Base-by-base conservation (phyloP, 345 rosid genomes). In the Pugionium cornutum region DNA sequence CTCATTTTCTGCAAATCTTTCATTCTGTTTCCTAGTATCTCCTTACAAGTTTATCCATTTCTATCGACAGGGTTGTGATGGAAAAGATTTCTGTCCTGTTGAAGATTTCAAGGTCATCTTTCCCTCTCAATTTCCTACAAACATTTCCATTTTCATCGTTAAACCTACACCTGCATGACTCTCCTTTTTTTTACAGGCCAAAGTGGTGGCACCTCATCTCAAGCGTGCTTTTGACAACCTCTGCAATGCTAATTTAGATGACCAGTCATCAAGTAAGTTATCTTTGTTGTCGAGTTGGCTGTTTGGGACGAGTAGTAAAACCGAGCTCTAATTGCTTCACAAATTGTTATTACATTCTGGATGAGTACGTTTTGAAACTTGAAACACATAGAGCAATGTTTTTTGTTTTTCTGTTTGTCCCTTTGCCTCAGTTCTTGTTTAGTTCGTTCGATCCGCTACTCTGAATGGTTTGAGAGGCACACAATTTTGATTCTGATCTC, bases 81-180 rank as follows among this genome's bases (percentile, higher is more conserved):
- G 83, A 68, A 73, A 84, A 49, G 90, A 84, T 66, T 72, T 85
- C 37, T 94, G 97, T 57, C 84, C 95, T 32, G 85, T 90, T 53
- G 88, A 85, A 71, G 87, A 75, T 78, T 94, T 94, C 58, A 85
- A 90, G 99, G 99, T 90, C 79, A 49, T 53, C 29, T 30, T 53
- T 41, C 3, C 45, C 47, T 44, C 45, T 26, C 28, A 34, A 1
- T 41, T 62, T 59, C 33, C 11, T 40, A 33, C 48, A 42, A 31
- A 40, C 27, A 33, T 69, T 32, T 39, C 37, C 9, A 45, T 18
- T 18, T 6, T 37, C 41, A 27, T 68, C 53, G 52, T 4, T 50
- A 47, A 18, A 2, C 27, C 42, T 44, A 4, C 49, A 37, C 3
- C 34, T 1, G 46, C 48, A 41, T 68, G 49, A 62, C 52, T 35